Evolutionary conservation across 2,329 filamentous ascomycete genomes (phyloP).

Genomic region (Fonsecaea pugnacius): DNA sequence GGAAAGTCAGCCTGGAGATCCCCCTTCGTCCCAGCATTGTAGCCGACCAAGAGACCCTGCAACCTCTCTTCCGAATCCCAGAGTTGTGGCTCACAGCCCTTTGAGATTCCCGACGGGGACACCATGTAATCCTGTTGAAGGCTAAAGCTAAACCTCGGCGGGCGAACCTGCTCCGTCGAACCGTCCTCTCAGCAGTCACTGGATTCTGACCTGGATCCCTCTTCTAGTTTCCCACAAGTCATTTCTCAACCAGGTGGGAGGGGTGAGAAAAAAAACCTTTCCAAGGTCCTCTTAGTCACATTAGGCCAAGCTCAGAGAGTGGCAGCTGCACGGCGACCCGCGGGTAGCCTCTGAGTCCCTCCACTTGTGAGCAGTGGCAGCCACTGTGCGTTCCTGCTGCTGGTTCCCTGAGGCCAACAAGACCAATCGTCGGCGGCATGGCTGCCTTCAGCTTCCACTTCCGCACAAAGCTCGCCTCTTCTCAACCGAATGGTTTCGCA

Average conservation of each 20-base stretch:
- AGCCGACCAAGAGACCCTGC: constrained; percentile 4
- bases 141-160: constrained; percentile 21
- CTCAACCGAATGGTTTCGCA: constrained; percentile 15
- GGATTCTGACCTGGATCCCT: constrained; percentile 20
- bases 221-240: constrained; percentile 20
- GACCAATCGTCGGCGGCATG: constrained; percentile 13
- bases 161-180: constrained; percentile 21
- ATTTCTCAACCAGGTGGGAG: constrained; percentile 8
- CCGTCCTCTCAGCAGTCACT: constrained; percentile 20
- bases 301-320: constrained; percentile 25
- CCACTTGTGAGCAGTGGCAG: constrained; percentile 12
- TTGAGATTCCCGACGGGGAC: constrained; percentile 13
- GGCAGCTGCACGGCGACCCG: constrained; percentile 27
- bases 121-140: constrained; percentile 9
- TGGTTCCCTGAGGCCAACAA: constrained; percentile 1
- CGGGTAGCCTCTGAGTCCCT: constrained; percentile 26
- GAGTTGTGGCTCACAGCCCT: constrained; percentile 22
- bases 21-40: constrained; percentile 5
- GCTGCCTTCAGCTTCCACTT: constrained; percentile 20
- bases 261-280: constrained; percentile 16
- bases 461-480: constrained; percentile 9
- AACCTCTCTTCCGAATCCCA: constrained; percentile 20
- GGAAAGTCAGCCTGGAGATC: constrained; percentile 18
- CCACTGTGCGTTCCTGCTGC: constrained; percentile 8
- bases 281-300: constrained; percentile 26